Percentiles rank a stretch among this genome's conserved stretches.
Conservation (phyloP, 1,284 basidiomycete genomes). For the Trichosporon coremiiforme region DNA sequence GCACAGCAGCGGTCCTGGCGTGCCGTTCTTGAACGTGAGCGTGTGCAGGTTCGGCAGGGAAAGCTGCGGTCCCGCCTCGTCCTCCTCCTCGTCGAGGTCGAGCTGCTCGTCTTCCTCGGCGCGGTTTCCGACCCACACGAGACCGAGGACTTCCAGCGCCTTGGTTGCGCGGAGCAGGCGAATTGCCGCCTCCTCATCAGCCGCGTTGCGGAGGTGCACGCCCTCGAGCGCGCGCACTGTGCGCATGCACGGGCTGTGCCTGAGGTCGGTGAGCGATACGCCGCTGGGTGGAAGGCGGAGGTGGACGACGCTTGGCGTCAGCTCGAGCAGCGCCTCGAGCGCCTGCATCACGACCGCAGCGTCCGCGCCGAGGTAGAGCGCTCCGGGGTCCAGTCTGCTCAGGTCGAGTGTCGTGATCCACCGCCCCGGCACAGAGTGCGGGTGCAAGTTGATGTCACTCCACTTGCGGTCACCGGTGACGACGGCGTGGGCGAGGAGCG, state of each 20-base stretch:
- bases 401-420: constrained; percentile 76
- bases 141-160: constrained; percentile 67
- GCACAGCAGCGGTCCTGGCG: constrained; percentile 66
- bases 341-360: constrained; percentile 56
- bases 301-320: constrained; percentile 68
- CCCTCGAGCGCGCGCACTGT: constrained; percentile 65
- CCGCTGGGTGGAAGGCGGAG: constrained; percentile 66
- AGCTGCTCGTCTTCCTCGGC: constrained; percentile 18
- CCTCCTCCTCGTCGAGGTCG: constrained; percentile 13
- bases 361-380: constrained; percentile 62
- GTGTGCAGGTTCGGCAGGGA: constrained; percentile 65
- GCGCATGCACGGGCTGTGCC: constrained; percentile 51
- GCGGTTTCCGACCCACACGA: constrained; percentile 62
- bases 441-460: constrained; percentile 80
- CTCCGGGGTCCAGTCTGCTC: constrained; percentile 63
- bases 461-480: constrained; percentile 70
- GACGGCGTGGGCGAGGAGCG: constrained; percentile 64
- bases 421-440: constrained; percentile 77
- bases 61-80: background rate
- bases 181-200: constrained; percentile 53
- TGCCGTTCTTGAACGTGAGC: constrained; percentile 68
- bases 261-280: constrained; percentile 60
- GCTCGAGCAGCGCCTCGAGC: constrained; percentile 61
- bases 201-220: constrained; percentile 51
- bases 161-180: constrained; percentile 63